Conservation (phyloP, 495 filamentous ascomycete genomes). For the Hyaloscypha hepaticicola region DNA sequence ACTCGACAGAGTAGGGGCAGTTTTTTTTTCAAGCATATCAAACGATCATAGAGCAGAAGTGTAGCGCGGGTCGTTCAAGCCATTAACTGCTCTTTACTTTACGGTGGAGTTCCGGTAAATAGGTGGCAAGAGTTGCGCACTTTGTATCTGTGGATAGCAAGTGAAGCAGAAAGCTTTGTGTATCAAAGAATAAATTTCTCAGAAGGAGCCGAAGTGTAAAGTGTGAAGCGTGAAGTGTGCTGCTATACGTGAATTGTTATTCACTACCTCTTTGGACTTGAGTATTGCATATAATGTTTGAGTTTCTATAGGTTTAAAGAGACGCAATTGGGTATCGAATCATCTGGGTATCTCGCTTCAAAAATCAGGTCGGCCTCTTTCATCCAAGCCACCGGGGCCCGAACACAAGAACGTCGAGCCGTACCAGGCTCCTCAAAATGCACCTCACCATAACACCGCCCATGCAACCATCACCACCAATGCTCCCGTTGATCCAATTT, state of each 20-base stretch:
- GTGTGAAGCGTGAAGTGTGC: neutral
- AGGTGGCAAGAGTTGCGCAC: neutral
- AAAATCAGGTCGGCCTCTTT: constrained; percentile 1
- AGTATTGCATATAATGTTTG: neutral
- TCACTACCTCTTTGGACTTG: neutral
- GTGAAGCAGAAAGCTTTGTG: neutral
- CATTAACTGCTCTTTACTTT: neutral
- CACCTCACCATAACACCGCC: constrained; percentile 22
- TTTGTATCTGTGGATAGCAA: neutral
- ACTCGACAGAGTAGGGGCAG: too few relatives aligned
- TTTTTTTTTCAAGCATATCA: neutral
- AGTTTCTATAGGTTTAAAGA: neutral
- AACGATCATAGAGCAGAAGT: neutral
- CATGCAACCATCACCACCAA: constrained; percentile 31
- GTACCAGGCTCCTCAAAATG: neutral
- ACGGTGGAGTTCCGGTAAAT: neutral
- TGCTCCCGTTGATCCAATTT: constrained; percentile 24
- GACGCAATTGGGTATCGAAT: neutral
- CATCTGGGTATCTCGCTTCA: constrained; percentile 1
- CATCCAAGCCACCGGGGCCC: constrained; percentile 3
- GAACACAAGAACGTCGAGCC: neutral
- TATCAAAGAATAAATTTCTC: neutral
- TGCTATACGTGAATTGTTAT: neutral
- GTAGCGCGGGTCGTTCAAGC: neutral
- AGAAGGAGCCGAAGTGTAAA: too few relatives aligned